phyloP scores from a whole-genome alignment of 306 rosid genomes.

The Urtica urens region DNA sequence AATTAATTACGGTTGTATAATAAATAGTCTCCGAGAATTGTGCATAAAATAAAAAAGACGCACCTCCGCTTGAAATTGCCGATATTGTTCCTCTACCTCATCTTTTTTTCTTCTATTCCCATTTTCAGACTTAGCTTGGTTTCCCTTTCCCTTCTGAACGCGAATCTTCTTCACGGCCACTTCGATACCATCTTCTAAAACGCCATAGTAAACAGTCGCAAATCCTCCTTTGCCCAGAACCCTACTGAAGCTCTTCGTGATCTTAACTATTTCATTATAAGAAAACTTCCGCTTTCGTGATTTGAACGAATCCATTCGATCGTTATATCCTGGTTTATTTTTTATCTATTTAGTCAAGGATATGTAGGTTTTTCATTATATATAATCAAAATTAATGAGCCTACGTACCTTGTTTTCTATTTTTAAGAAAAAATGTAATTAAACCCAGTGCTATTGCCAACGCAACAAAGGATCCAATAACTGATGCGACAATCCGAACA shows the following conservation, averaged over 20 bases:
- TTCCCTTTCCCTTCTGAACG: conserved; percentile 14
- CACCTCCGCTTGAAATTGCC: conserved; percentile 46
- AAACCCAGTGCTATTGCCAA: conserved; percentile 6
- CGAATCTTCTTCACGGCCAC: conserved; percentile 50
- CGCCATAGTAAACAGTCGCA: conserved; percentile 44
- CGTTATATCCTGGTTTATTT: neutral
- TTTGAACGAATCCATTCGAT: neutral
- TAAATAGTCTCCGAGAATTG: too few species aligned
- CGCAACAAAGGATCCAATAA: conserved; percentile 1
- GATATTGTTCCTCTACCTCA: conserved; percentile 3
- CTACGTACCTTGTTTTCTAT: neutral
- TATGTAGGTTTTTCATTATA: neutral
- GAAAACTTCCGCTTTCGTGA: conserved; percentile 15
- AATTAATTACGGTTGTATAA: too few species aligned
- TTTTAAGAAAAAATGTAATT: conserved; percentile 1
- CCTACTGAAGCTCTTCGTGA: conserved; percentile 29
- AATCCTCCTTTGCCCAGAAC: conserved; percentile 48
- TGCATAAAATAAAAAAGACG: neutral
- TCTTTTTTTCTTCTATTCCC: conserved; percentile 17
- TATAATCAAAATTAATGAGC: neutral
- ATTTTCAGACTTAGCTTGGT: conserved; percentile 13
- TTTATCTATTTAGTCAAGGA: neutral
- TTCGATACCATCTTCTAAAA: conserved; percentile 23
- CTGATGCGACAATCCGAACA: conserved; percentile 20
- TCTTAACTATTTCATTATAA: conserved; percentile 16